Base-by-base conservation (phyloP, 768 basidiomycete genomes). In the Butyriboletus loyo region DNA sequence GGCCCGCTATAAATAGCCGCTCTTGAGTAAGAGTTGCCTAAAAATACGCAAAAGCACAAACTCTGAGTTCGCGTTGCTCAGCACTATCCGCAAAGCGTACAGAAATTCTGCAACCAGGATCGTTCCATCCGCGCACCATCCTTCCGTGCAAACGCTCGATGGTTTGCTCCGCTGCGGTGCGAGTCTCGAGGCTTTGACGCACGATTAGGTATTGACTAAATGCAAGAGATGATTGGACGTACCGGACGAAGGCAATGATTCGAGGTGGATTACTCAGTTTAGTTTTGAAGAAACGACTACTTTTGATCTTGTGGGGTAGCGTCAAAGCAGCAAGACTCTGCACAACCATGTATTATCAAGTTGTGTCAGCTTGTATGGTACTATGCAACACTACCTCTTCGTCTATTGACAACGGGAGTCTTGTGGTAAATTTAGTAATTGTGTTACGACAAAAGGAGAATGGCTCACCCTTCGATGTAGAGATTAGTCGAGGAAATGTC, bases 231-330 rank as follows among this genome's bases (percentile, higher is more conserved):
- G 30, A 32, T 19, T 13, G 7, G 28, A 66, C 79, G 21, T 57
- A 87, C 89, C 89, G 77, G 37, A 90, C 87, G 60, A 91, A 91
- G 0, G 87, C 89, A 50, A 91, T 90, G 55, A 89, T 87, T 52
- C 87, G 75, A 19, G 87, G 86, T 1, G 88, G 88, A 50, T 82
- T 80, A 54, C 86, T 88, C 22, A 91, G 67, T 56, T 85, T 79
- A 10, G 88, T 90, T 67, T 86, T 86, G 67, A 92, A 92, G 66
- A 89, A 87, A 17, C 89, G 77, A 58, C 82, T 86, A 62, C 86
- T 87, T 66, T 81, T 84, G 57, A 92, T 89, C 44, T 77, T 72
- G 67, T 88, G 76, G 1, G 89, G 89, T 0, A 76, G 71, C n/a
- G 90, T 80, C 35, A 92, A 76, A 7, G 82, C 81, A 1, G 75